A percentile compares a stretch with the other conserved stretches of the same genome.
Conservation (phyloP, 2,329 filamentous ascomycete species). For the Trichoderma koningiopsis region DNA sequence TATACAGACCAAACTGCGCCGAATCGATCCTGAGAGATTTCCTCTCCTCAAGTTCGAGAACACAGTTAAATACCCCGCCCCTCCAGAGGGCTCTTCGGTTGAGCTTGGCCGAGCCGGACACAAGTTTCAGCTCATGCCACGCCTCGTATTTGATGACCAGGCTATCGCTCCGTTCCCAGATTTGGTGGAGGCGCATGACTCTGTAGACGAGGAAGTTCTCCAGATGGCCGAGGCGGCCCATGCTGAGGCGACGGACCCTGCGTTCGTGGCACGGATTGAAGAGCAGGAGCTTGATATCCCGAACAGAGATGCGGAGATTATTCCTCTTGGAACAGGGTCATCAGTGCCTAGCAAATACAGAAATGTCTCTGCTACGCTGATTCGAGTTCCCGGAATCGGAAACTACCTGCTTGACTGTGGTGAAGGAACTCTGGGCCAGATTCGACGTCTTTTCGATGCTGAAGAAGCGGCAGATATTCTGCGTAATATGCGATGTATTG, state of each 20-base stretch:
- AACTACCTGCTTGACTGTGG: constrained; percentile 90
- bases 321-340: constrained; percentile 88
- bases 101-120: constrained; percentile 49
- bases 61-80: constrained; percentile 33
- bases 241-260: constrained; percentile 43
- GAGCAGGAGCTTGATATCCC: constrained; percentile 66
- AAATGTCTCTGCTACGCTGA: constrained; percentile 86
- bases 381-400: constrained; percentile 82
- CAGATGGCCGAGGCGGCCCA: constrained; percentile 54
- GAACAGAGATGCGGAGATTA: constrained; percentile 75
- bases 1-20: constrained; percentile 68
- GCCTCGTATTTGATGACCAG: constrained; percentile 49
- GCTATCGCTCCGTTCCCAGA: constrained; percentile 47
- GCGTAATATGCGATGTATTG: constrained; percentile 77
- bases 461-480: constrained; percentile 70
- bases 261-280: constrained; percentile 53
- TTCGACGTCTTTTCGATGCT: constrained; percentile 71
- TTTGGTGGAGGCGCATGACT: constrained; percentile 50
- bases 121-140: constrained; percentile 51
- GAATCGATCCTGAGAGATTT: constrained; percentile 75
- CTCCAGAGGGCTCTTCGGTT: constrained; percentile 33
- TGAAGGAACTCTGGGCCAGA: constrained; percentile 87
- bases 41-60: constrained; percentile 68
- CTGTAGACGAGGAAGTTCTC: constrained; percentile 48
- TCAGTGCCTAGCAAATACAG: constrained; percentile 89